phyloP scores from a whole-genome alignment of 2,329 filamentous ascomycete genomes.

The Emergomyces africanus region DNA sequence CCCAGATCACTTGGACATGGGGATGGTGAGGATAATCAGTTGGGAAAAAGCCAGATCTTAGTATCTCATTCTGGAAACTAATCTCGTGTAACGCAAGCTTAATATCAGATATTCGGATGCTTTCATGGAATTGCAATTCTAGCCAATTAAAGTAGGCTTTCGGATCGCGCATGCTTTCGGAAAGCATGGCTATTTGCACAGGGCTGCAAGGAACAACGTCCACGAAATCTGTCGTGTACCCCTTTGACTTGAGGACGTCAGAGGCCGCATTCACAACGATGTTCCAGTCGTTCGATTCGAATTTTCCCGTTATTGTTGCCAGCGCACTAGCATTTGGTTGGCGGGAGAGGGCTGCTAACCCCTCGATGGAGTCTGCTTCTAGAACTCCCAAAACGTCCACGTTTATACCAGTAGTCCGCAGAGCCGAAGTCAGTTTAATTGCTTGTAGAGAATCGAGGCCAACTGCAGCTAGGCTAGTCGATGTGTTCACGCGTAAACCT shows the following conservation, averaged over 20 bases:
- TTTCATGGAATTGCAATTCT: slow-evolving; percentile 44
- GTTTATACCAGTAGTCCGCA: slow-evolving; percentile 46
- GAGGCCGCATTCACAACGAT: slow-evolving; percentile 17
- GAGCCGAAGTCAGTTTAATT: slow-evolving; percentile 49
- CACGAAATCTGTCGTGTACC: slow-evolving; percentile 15
- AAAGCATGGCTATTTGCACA: slow-evolving; percentile 68
- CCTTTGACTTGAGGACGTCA: slow-evolving; percentile 31
- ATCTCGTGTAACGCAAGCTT: slow-evolving; percentile 39
- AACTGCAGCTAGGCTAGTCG: slow-evolving; percentile 37
- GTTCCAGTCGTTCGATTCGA: slow-evolving; percentile 10
- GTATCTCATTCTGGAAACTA: slow-evolving; percentile 46
- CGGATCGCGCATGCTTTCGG: slow-evolving; percentile 51
- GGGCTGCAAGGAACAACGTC: slow-evolving; percentile 51
- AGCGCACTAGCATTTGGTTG: slow-evolving; percentile 9
- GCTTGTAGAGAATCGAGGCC: slow-evolving; percentile 56
- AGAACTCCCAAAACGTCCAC: slow-evolving; percentile 52
- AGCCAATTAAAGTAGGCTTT: slow-evolving; percentile 68
- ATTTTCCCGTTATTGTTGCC: slow-evolving; percentile 11
- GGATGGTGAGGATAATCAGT: slow-evolving; percentile 30
- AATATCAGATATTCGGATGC: slow-evolving; percentile 29
- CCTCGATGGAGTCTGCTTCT: slow-evolving; percentile 37
- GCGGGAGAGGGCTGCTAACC: slow-evolving; percentile 22
- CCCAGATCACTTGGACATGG: slow-evolving; percentile 55
- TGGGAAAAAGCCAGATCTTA: slow-evolving; percentile 62
- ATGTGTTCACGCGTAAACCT: slow-evolving; percentile 21